A percentile compares a stretch with the other conserved stretches of the same genome.
These are phyloP conservation scores for Alternaria longipes DNA, from an alignment of 2,329 filamentous ascomycete species.

Conservation along the genomic window DNA sequence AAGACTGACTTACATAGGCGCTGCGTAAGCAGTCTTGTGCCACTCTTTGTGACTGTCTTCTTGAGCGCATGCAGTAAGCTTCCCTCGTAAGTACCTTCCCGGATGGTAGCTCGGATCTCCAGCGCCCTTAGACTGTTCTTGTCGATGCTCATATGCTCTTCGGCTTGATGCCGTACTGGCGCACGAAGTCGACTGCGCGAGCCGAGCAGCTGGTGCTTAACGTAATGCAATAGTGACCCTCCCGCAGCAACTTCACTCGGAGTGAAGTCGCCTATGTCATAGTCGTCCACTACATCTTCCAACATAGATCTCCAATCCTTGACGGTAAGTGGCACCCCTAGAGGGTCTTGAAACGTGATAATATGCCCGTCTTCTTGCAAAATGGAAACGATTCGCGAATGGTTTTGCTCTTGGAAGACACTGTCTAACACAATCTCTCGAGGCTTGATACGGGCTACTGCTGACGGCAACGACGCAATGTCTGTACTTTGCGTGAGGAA, in stretches of 20 bases:
- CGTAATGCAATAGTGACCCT: conserved; percentile 83
- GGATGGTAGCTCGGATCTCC: conserved; percentile 86
- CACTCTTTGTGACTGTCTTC: conserved; percentile 89
- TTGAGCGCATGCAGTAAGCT: conserved; percentile 91
- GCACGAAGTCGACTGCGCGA: conserved; percentile 83
- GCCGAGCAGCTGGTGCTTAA: conserved; percentile 79
- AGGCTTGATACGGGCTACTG: conserved; percentile 82
- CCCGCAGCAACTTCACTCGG: conserved; percentile 77
- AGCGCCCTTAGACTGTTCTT: conserved; percentile 88
- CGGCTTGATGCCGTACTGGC: conserved; percentile 75
- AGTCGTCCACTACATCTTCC: conserved; percentile 72
- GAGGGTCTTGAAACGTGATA: conserved; percentile 73
- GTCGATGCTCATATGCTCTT: conserved; percentile 89
- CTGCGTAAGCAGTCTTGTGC: conserved; percentile 81
- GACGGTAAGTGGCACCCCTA: conserved; percentile 58
- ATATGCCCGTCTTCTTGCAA: conserved; percentile 78
- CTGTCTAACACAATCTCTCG: conserved; percentile 82
- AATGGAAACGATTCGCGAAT: conserved; percentile 70
- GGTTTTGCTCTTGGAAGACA: conserved; percentile 62
- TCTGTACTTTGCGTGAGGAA: conserved; percentile 86
- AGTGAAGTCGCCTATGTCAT: conserved; percentile 67
- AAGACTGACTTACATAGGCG: conserved; percentile 71
- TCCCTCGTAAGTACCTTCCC: conserved; percentile 79
- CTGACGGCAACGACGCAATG: conserved; percentile 76
- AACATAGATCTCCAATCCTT: conserved; percentile 79